A percentile compares a stretch with the other conserved stretches of the same genome.
Evolutionary conservation across 805 yeast genomes (phyloP).

Genomic region (Huiozyma sinensis): DNA sequence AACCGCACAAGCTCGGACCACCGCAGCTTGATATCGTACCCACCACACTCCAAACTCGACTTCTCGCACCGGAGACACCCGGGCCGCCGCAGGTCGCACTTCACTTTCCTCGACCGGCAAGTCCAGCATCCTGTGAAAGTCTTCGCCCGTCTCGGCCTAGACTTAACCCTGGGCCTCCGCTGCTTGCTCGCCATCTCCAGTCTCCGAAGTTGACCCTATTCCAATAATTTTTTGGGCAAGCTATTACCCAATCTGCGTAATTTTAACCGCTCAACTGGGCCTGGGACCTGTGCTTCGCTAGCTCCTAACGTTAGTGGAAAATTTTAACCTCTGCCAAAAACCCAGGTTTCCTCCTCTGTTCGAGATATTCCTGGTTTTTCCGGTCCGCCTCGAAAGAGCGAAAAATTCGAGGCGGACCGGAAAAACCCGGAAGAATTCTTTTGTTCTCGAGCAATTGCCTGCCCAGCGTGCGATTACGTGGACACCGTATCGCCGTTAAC

Average conservation of each 20-base stretch:
- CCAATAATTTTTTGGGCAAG: no score
- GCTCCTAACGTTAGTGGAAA: constrained; percentile 4
- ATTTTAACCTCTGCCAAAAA: background rate
- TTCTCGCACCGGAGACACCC: constrained; percentile 59
- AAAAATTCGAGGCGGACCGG: no score
- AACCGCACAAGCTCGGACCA: constrained; percentile 55
- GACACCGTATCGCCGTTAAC: constrained; percentile 1
- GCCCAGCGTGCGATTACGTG: background rate
- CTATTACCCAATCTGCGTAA: background rate
- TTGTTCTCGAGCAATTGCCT: background rate
- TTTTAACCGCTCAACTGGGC: background rate
- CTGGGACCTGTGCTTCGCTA: background rate
- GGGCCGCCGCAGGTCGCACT: constrained; percentile 69
- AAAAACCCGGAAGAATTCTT: background rate
- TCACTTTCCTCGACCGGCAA: constrained; percentile 68
- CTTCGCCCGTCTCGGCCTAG: constrained; percentile 37
- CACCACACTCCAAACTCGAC: constrained; percentile 62
- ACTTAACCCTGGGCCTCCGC: background rate
- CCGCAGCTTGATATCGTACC: constrained; percentile 69
- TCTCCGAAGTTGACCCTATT: background rate
- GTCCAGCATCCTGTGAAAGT: constrained; percentile 86
- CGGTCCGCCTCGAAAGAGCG: no score
- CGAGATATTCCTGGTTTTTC: background rate
- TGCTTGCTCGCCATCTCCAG: background rate
- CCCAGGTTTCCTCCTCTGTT: no score